Base-by-base conservation (phyloP, 495 filamentous ascomycete species). In the Aspergillus nanangensis region DNA sequence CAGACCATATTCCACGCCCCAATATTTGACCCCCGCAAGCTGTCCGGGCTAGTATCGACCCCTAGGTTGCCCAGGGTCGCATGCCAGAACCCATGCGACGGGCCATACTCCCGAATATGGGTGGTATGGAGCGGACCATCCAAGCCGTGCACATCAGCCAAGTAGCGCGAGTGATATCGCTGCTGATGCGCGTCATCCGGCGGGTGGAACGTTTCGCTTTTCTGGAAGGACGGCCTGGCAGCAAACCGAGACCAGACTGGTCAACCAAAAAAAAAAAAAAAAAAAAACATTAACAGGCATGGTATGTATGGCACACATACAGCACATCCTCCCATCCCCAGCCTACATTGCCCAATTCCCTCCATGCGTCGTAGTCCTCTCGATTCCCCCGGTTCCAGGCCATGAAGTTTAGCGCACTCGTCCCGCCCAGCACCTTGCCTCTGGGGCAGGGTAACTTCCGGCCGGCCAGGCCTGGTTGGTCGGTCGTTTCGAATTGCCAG, bases 41-140 rank as follows among this genome's bases (percentile, higher is more conserved):
- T 36, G 51, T 60, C 52, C 10, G 47, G 50, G 21, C 49, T 58
- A 48, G 9, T 51, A 43, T 61, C 44, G 15, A 76, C 45, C 0
- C 70, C 70, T 0, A 75, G 49, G 0, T 48, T 43, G 38, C 76
- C 63, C 13, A 77, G 45, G 1, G 76, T 72, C 1, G 50, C 48
- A 47, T 78, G 72, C 72, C 75, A 81, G 18, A 71, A 61, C 25
- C 60, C 49, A 46, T 78, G 72, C 1, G 72, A 62, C 2, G 60
- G 46, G 3, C 65, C 60, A 50, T 70, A 76, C 29, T 72, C 52
- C 8, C 52, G 55, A 3, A 64, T 64, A 52, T 76, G 76, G 0
- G 61, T 63, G 3, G 68, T 71, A 11, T 67, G 55, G 4, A 79
- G 23, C 10, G 77, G 76, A 0, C 75, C 75, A 33, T 51, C 33